phyloP scores from a whole-genome alignment of 495 filamentous ascomycete genomes.

The Tricharina praecox region DNA sequence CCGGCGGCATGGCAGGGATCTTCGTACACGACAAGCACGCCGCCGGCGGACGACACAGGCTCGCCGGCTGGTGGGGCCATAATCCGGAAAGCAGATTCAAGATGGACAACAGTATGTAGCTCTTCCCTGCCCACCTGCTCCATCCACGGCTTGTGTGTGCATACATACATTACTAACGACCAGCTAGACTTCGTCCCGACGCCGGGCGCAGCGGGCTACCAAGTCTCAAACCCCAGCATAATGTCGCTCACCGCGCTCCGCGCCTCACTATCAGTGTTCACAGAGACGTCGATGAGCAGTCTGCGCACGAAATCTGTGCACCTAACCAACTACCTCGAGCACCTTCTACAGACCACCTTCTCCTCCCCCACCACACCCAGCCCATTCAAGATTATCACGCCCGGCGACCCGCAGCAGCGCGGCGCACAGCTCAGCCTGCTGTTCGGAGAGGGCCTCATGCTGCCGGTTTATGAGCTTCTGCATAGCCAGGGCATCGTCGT shows the following conservation, averaged over 20 bases:
- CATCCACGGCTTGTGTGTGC: neutral
- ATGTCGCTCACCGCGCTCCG: conserved; percentile 52
- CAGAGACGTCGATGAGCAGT: conserved; percentile 47
- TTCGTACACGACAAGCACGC: conserved; percentile 75
- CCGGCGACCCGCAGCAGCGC: conserved; percentile 47
- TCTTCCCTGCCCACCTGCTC: neutral
- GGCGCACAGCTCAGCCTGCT: conserved; percentile 76
- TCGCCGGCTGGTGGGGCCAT: conserved; percentile 27
- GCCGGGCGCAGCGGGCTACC: conserved; percentile 50
- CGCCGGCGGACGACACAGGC: conserved; percentile 30
- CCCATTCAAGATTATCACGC: conserved; percentile 71
- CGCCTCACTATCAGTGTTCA: conserved; percentile 67
- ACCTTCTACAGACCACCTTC: conserved; percentile 34
- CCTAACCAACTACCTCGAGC: conserved; percentile 67
- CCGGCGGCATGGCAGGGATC: conserved; percentile 67
- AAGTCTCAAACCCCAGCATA: conserved; percentile 51
- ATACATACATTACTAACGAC: conserved; percentile 23
- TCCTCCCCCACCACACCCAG: conserved; percentile 12
- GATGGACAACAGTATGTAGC: conserved; percentile 43
- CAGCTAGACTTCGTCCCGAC: conserved; percentile 58
- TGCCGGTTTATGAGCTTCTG: conserved; percentile 48
- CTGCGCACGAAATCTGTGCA: conserved; percentile 58
- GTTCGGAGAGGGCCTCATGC: conserved; percentile 49
- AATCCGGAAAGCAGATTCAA: conserved; percentile 17
- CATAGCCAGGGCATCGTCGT: conserved; percentile 58